phyloP scores from a whole-genome alignment of 2,329 filamentous ascomycete species.

The Cytospora piceicola region DNA sequence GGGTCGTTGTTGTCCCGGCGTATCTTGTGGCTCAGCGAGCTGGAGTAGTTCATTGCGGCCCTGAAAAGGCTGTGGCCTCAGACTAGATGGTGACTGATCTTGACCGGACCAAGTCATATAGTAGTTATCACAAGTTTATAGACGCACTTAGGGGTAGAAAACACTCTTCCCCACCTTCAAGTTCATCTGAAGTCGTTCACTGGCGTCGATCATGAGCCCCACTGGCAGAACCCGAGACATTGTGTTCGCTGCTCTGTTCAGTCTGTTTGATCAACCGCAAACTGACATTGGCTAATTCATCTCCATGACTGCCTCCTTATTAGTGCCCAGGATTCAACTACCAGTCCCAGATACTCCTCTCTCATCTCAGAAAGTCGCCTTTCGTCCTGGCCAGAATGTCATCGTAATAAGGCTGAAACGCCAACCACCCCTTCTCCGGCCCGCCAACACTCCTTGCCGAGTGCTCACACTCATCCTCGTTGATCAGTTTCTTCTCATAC shows the following conservation, averaged over 20 bases:
- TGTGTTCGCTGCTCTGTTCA: no score
- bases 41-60: slow-evolving; percentile 10
- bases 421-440: slow-evolving; percentile 56
- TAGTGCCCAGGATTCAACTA: no score
- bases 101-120: no score
- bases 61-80: neutral
- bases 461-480: slow-evolving; percentile 43
- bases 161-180: no score
- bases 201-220: no score
- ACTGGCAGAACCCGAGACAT: no score
- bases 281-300: neutral
- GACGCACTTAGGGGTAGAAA: no score
- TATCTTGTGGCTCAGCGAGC: slow-evolving; percentile 28
- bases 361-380: slow-evolving; percentile 50
- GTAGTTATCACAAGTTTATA: no score
- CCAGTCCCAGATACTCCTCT: neutral
- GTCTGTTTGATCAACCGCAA: neutral
- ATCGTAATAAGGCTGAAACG: slow-evolving; percentile 58
- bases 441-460: slow-evolving; percentile 40
- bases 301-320: no score
- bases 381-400: slow-evolving; percentile 55
- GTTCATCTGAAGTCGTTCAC: no score
- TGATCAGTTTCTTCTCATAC: slow-evolving; percentile 40
- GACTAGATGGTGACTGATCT: neutral
- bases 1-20: slow-evolving; percentile 27